Conservation (phyloP, 495 filamentous ascomycete species). For the Aspergillus saccharolyticus region DNA sequence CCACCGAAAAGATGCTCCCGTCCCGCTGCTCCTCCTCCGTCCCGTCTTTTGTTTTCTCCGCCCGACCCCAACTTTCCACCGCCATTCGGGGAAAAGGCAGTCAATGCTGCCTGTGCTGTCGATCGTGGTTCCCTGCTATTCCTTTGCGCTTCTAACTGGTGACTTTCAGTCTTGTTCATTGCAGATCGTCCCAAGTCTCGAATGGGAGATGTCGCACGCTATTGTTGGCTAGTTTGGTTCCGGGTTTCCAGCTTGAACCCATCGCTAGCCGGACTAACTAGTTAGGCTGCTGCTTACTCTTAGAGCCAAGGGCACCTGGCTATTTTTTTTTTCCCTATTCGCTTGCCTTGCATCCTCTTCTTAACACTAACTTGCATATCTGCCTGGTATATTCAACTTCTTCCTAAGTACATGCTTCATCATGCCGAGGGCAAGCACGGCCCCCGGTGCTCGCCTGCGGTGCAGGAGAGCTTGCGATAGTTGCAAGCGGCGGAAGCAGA, state of each 20-base stretch:
- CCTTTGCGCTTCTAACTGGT: neutral
- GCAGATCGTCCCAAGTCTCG: neutral
- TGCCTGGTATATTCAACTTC: neutral
- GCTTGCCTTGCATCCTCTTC: neutral
- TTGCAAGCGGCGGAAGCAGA: constrained; percentile 76
- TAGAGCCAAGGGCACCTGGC: neutral
- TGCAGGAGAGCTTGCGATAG: constrained; percentile 60
- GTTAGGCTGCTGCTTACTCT: neutral
- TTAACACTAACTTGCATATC: neutral
- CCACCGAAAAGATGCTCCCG: neutral
- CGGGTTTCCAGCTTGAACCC: neutral
- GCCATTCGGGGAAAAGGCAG: neutral
- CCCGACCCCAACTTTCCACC: neutral
- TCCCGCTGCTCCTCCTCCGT: neutral
- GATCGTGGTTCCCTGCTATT: neutral
- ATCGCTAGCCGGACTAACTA: neutral
- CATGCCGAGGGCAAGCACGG: constrained; percentile 37
- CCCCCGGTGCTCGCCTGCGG: constrained; percentile 34
- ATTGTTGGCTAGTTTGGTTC: neutral
- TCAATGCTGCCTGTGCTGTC: neutral
- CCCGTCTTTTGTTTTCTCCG: neutral
- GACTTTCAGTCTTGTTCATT: neutral
- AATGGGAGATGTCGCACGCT: neutral
- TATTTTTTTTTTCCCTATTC: neutral
- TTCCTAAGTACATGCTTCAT: neutral